These are phyloP conservation scores for Rosa multiflora DNA, from an alignment of 306 rosid species.

Conservation along the genomic window DNA sequence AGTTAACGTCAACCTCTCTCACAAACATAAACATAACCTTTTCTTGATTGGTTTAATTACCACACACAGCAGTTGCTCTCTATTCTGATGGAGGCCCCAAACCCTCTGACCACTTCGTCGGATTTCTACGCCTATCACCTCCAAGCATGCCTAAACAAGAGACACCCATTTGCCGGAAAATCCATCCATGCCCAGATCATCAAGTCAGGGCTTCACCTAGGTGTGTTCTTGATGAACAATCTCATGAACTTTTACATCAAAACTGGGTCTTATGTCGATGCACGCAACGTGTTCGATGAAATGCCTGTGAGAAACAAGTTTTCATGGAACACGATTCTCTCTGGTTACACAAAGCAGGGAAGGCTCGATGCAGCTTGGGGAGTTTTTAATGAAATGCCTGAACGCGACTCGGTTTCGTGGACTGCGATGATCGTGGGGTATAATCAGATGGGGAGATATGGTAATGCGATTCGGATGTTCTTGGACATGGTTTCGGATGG, in stretches of 20 bases:
- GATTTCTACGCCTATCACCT: constrained; percentile 48
- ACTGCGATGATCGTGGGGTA: constrained; percentile 71
- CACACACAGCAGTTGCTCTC: not conserved
- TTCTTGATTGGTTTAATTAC: not conserved
- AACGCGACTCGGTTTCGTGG: constrained; percentile 88
- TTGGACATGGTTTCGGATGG: constrained; percentile 50
- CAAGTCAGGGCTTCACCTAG: constrained; percentile 60
- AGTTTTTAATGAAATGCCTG: constrained; percentile 60
- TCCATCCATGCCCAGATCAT: constrained; percentile 59
- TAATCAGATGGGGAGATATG: constrained; percentile 56
- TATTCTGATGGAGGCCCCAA: constrained; percentile 39
- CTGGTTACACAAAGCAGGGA: constrained; percentile 65
- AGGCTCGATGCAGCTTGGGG: constrained; percentile 46
- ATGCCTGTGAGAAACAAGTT: constrained; percentile 52
- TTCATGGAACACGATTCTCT: constrained; percentile 80
- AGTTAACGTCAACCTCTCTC: too few relatives aligned
- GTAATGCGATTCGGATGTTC: constrained; percentile 49
- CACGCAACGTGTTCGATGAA: constrained; percentile 63
- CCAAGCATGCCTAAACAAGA: constrained; percentile 55
- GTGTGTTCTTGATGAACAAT: constrained; percentile 65
- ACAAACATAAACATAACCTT: too few relatives aligned
- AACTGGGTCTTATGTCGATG: constrained; percentile 43
- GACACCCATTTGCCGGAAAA: constrained; percentile 51
- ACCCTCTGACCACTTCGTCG: constrained; percentile 26
- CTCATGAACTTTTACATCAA: constrained; percentile 61